Conservation (phyloP, 192 early-diverging fungal species). For the Coemansia sp. region DNA sequence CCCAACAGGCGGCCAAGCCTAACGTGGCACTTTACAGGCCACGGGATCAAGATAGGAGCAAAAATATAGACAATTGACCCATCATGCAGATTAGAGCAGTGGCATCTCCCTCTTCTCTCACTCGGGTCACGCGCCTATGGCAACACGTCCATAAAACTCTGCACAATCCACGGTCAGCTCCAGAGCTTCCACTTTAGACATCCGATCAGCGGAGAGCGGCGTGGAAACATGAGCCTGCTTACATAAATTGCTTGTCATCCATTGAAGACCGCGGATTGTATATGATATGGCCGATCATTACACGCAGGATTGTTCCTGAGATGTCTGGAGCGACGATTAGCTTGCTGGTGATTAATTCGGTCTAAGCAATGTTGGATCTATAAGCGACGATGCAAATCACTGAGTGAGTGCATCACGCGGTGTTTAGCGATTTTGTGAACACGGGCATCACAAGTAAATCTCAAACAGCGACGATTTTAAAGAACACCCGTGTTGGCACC, state of each 20-base stretch:
- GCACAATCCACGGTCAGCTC: not conserved
- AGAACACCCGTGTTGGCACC: not conserved
- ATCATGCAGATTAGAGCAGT: not conserved
- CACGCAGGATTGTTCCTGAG: not conserved
- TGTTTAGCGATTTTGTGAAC: not conserved
- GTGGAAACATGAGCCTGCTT: not conserved
- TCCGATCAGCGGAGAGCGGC: slow-evolving; percentile 6
- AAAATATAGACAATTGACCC: slow-evolving; percentile 8
- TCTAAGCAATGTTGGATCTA: not conserved
- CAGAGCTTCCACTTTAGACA: not conserved
- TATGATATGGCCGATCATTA: not conserved
- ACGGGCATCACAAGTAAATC: not conserved
- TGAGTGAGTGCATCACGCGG: not conserved
- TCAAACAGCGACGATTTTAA: not conserved
- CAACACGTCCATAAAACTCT: not conserved
- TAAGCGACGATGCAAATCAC: not conserved
- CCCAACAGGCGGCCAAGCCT: slow-evolving; percentile 4
- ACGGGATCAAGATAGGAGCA: not conserved
- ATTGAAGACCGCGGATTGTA: not conserved
- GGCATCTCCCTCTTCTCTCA: not conserved
- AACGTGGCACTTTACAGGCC: slow-evolving; percentile 10
- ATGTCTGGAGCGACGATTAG: not conserved
- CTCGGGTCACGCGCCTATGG: slow-evolving; percentile 1
- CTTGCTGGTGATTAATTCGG: not conserved
- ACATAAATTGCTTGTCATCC: not conserved